Conservation (phyloP, 257 asterid species). For the Cinchona pubescens region DNA sequence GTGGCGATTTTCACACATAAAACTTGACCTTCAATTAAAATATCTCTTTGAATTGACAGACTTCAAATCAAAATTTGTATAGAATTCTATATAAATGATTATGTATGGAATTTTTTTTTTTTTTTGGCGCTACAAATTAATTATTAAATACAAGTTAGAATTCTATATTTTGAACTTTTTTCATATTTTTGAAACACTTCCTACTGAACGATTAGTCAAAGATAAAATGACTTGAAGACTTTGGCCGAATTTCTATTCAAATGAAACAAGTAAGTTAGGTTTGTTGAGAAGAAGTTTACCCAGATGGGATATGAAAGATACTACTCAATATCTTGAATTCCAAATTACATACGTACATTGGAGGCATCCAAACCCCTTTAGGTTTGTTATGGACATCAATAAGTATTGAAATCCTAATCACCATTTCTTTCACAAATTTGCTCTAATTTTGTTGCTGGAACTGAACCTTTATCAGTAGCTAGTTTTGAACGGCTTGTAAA, state of each 20-base stretch:
- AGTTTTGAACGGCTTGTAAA: slow-evolving; percentile 58
- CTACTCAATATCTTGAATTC: slow-evolving; percentile 17
- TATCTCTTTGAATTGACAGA: no score
- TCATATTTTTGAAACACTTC: neutral
- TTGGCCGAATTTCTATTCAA: slow-evolving; percentile 11
- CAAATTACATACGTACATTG: slow-evolving; percentile 17
- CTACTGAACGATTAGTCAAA: neutral
- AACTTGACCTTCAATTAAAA: no score
- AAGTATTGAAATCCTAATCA: slow-evolving; percentile 21
- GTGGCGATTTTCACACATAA: no score
- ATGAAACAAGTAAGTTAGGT: neutral
- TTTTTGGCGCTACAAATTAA: no score
- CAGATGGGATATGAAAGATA: slow-evolving; percentile 2
- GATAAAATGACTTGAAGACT: neutral
- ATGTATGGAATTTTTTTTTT: no score
- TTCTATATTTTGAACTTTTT: no score
- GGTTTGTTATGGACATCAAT: slow-evolving; percentile 24
- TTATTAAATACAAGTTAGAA: no score
- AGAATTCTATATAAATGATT: no score
- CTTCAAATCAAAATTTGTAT: no score
- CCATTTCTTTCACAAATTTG: neutral
- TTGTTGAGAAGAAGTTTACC: no score
- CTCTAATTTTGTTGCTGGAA: neutral
- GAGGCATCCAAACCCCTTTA: slow-evolving; percentile 8
- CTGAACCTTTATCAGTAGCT: slow-evolving; percentile 26